phyloP scores from a whole-genome alignment of 2,329 filamentous ascomycete genomes.

The Diaporthe caulivora region DNA sequence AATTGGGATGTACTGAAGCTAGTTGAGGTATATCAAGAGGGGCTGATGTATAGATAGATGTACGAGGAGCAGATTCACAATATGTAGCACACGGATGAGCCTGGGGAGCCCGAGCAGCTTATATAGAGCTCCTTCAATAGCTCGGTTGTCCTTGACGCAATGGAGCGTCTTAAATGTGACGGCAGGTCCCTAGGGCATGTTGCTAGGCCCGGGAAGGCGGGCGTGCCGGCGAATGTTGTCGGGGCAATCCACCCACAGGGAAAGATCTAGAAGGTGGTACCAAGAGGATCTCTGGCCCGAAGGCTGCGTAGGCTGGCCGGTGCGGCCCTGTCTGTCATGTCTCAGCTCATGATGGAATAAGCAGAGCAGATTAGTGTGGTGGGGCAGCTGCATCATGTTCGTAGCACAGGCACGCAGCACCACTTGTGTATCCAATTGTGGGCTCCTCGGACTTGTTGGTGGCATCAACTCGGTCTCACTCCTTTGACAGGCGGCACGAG shows the following conservation, averaged over 20 bases:
- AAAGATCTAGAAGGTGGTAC: conserved; percentile 15
- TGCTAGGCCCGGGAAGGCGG: conserved; percentile 7
- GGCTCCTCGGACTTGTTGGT: neutral
- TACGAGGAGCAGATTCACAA: neutral
- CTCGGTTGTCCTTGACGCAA: conserved; percentile 31
- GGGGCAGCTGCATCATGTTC: neutral
- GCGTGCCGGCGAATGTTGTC: conserved; percentile 18
- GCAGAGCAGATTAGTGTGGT: conserved; percentile 4
- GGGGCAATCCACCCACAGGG: conserved; percentile 20
- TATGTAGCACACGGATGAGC: neutral
- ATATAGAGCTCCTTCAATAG: conserved; percentile 17
- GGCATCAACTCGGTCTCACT: neutral
- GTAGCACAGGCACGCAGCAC: neutral
- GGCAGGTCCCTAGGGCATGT: conserved; percentile 5
- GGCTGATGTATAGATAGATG: neutral
- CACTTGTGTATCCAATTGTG: neutral
- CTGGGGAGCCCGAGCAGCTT: conserved; percentile 9
- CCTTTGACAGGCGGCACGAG: neutral
- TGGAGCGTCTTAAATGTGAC: conserved; percentile 24
- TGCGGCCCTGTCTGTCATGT: conserved; percentile 1
- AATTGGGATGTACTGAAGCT: neutral
- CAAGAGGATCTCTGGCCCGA: neutral
- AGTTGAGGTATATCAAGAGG: conserved; percentile 1
- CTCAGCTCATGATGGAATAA: conserved; percentile 27
- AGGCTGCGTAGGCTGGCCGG: neutral